A percentile compares a stretch with the other conserved stretches of the same genome.
Conservation (phyloP, 2,329 filamentous ascomycete genomes). For the Herpotrichia juniperi region DNA sequence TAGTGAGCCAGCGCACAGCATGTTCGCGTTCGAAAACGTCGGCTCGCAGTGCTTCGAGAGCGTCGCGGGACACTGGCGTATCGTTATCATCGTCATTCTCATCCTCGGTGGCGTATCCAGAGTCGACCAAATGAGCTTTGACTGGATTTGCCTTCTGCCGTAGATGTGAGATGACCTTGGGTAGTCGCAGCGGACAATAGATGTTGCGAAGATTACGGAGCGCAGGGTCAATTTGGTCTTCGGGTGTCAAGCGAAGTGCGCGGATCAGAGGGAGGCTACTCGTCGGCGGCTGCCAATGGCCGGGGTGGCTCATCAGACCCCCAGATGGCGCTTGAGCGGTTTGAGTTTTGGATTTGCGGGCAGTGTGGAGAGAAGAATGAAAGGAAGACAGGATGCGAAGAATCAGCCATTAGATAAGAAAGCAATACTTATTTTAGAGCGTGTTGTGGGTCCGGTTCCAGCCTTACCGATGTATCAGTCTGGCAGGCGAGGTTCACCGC, state of each 20-base stretch:
- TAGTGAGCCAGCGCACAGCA: conserved; percentile 40
- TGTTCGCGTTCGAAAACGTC: conserved; percentile 41
- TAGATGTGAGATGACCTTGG: conserved; percentile 16
- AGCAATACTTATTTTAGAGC: not conserved
- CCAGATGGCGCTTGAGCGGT: not conserved
- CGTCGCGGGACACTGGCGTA: conserved; percentile 17
- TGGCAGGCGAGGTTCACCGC: not conserved
- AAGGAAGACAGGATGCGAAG: not conserved
- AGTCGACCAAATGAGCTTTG: conserved; percentile 31
- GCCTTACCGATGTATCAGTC: no score
- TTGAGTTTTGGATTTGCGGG: not conserved
- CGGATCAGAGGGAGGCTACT: conserved; percentile 40
- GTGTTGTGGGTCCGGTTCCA: not conserved
- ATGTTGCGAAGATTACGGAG: conserved; percentile 34
- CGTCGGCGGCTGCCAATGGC: conserved; percentile 38
- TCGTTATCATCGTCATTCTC: conserved; percentile 31
- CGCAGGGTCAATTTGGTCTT: conserved; percentile 28
- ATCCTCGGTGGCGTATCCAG: conserved; percentile 42
- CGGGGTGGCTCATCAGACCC: conserved; percentile 33
- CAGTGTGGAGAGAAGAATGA: not conserved
- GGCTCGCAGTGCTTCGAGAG: conserved; percentile 34
- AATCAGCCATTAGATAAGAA: not conserved
- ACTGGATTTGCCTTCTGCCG: conserved; percentile 13
- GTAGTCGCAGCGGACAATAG: conserved; percentile 43
- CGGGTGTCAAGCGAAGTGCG: conserved; percentile 23